These are phyloP conservation scores for Peronospora farinosa DNA, from an alignment of 352 stramenopile genomes.

Conservation along the genomic window DNA sequence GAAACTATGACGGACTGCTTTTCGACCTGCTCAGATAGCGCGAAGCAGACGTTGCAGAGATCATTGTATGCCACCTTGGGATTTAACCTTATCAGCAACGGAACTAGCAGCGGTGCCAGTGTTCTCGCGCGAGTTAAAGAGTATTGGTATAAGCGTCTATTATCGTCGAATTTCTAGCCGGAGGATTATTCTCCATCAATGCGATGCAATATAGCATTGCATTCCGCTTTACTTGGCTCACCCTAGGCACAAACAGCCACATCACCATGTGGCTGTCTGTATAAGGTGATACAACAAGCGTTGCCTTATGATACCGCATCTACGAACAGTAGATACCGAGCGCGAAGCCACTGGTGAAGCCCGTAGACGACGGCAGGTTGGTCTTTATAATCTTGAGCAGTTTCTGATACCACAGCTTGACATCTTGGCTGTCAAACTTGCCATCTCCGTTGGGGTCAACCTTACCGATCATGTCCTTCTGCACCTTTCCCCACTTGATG, in stretches of 20 bases:
- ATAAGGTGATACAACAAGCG: background rate
- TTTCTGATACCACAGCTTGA: slow-evolving; percentile 71
- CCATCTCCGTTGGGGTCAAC: slow-evolving; percentile 81
- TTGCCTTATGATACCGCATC: background rate
- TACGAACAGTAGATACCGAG: slow-evolving; percentile 63
- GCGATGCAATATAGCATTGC: slow-evolving; percentile 4
- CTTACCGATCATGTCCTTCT: slow-evolving; percentile 77
- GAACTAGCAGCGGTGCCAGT: slow-evolving; percentile 70
- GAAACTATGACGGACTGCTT: slow-evolving; percentile 78
- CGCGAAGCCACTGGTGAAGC: slow-evolving; percentile 73
- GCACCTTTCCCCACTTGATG: slow-evolving; percentile 86
- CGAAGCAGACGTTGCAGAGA: slow-evolving; percentile 58
- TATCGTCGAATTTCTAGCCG: slow-evolving; percentile 66
- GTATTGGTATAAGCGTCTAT: slow-evolving; percentile 63
- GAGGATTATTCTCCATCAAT: slow-evolving; percentile 17
- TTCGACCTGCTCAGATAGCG: slow-evolving; percentile 65
- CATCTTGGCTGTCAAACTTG: slow-evolving; percentile 79
- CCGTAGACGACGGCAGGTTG: slow-evolving; percentile 78
- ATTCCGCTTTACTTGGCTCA: too few species aligned
- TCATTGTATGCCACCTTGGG: slow-evolving; percentile 81
- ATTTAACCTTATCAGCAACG: slow-evolving; percentile 81
- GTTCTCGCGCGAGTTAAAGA: slow-evolving; percentile 77
- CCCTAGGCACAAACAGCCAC: too few species aligned
- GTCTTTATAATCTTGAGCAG: slow-evolving; percentile 67
- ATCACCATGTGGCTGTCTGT: slow-evolving; percentile 2